Conservation (phyloP, 345 rosid genomes). For the Ceriops zippeliana region DNA sequence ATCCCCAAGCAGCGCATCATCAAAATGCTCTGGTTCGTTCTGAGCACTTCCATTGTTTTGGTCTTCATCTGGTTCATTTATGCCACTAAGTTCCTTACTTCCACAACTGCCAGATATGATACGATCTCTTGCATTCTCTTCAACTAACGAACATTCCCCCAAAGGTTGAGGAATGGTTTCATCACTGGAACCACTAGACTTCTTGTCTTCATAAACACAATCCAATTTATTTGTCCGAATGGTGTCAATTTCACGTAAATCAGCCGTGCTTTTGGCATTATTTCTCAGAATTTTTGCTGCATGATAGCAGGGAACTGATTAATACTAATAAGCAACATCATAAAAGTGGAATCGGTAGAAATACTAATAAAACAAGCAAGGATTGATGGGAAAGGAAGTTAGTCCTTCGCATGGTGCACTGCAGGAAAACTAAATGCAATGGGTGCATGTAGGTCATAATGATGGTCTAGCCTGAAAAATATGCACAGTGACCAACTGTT, state of each 20-base stretch:
- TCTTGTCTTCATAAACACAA: slow-evolving; percentile 31
- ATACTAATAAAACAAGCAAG: not conserved
- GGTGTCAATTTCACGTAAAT: slow-evolving; percentile 27
- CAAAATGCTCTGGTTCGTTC: slow-evolving; percentile 12
- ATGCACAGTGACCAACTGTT: no score
- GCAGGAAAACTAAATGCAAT: not conserved
- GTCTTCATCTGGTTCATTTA: slow-evolving; percentile 20
- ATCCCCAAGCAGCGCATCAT: slow-evolving; percentile 18
- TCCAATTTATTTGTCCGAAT: slow-evolving; percentile 17
- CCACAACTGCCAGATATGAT: slow-evolving; percentile 17
- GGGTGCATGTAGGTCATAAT: no score
- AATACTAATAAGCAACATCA: not conserved
- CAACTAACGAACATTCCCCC: slow-evolving; percentile 24
- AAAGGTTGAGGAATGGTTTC: slow-evolving; percentile 24
- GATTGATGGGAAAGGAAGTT: not conserved
- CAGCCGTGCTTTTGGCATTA: slow-evolving; percentile 27
- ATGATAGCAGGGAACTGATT: slow-evolving; percentile 20
- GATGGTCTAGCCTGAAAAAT: no score
- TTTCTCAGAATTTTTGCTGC: slow-evolving; percentile 51
- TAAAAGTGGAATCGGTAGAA: slow-evolving; percentile 1
- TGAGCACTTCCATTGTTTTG: slow-evolving; percentile 21
- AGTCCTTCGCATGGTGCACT: no score
- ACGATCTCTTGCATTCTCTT: slow-evolving; percentile 17
- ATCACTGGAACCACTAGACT: slow-evolving; percentile 26
- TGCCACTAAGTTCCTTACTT: slow-evolving; percentile 22